Percentiles rank a stretch among this genome's conserved stretches.
These are phyloP conservation scores for Coniosporium apollinis DNA, from an alignment of 495 filamentous ascomycete genomes.

Conservation along the genomic window DNA sequence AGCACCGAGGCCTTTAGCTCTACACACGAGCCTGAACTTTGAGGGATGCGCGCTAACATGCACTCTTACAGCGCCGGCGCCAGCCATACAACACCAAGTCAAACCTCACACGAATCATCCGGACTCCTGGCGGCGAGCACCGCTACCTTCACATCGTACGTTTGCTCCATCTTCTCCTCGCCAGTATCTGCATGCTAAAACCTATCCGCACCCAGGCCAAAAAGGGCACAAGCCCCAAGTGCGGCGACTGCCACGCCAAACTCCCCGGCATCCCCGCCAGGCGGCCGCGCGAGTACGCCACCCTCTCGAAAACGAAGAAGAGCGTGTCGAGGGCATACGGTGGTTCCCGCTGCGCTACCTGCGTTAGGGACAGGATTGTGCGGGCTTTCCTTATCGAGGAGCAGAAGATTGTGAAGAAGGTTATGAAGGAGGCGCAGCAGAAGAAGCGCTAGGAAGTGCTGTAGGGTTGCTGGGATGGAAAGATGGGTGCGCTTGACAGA, in stretches of 20 bases:
- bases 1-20: no score
- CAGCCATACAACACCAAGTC: conserved; percentile 97
- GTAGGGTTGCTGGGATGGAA: no score
- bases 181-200: no score
- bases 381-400: conserved; percentile 98
- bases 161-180: no score
- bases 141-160: conserved; percentile 93
- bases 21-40: no score
- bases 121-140: conserved; percentile 87
- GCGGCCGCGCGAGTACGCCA: conserved; percentile 89
- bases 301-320: conserved; percentile 95
- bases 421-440: conserved; percentile 82
- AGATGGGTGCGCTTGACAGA: no score
- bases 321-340: conserved; percentile 96
- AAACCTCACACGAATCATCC: conserved; percentile 91
- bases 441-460: conserved; percentile 57
- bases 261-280: conserved; percentile 87
- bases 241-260: conserved; percentile 95
- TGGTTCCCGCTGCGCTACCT: conserved; percentile 94
- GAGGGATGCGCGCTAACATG: no score
- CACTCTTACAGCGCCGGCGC: no score
- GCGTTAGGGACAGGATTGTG: conserved; percentile 92
- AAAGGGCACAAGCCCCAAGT: conserved; percentile 89
- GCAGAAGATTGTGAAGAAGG: conserved; percentile 99
- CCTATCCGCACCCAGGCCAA: no score